Evolutionary conservation across 176 grass and related monocot species (phyloP).

Genomic region (Saccharum spontaneum): DNA sequence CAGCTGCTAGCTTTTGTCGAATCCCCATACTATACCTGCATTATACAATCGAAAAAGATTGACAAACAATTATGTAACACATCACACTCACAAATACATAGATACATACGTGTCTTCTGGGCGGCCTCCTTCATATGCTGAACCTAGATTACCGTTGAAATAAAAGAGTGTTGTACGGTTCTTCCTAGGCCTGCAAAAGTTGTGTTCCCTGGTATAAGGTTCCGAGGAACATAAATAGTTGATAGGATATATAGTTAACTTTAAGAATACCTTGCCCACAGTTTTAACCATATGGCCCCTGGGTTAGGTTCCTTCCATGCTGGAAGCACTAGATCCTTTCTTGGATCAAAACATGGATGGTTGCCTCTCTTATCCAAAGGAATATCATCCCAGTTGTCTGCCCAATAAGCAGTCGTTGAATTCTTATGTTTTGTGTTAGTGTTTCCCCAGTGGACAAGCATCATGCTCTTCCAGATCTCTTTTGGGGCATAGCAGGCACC

Average conservation of each 20-base stretch:
- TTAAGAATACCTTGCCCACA: constrained; percentile 71
- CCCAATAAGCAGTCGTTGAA: constrained; percentile 93
- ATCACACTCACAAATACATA: constrained; percentile 33
- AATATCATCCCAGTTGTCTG: constrained; percentile 87
- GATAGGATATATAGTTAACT: constrained; percentile 7
- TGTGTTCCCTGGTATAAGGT: not conserved
- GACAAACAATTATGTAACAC: constrained; percentile 20
- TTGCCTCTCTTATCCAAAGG: constrained; percentile 73
- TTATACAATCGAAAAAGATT: constrained; percentile 39
- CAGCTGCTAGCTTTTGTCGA: constrained; percentile 79
- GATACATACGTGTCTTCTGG: constrained; percentile 77
- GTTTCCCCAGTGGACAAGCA: constrained; percentile 99
- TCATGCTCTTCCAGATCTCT: constrained; percentile 97
- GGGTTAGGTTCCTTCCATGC: constrained; percentile 89
- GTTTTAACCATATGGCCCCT: constrained; percentile 81
- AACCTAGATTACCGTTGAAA: constrained; percentile 97
- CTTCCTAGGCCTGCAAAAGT: constrained; percentile 54
- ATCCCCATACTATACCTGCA: constrained; percentile 95
- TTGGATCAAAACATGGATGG: constrained; percentile 90
- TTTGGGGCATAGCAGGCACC: constrained; percentile 94
- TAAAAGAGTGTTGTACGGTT: constrained; percentile 88
- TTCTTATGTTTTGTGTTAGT: constrained; percentile 86
- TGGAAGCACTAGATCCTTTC: constrained; percentile 89
- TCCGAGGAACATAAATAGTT: constrained; percentile 28
- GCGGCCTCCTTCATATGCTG: constrained; percentile 76